phyloP scores from a whole-genome alignment of 2,329 filamentous ascomycete genomes.

The Cladosporium sp. region DNA sequence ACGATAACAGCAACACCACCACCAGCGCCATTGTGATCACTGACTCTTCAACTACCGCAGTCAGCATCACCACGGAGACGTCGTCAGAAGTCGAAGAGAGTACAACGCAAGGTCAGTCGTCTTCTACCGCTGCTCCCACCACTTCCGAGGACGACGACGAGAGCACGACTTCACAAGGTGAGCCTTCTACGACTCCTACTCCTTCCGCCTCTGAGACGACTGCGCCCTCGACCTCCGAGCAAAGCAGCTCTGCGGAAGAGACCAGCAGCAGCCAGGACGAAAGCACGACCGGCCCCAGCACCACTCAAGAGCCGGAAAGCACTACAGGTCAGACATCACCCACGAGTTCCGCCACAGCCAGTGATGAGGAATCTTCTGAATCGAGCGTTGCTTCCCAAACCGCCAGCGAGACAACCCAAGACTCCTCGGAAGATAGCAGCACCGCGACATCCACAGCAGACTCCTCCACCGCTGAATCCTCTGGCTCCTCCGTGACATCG shows the following conservation, averaged over 20 bases:
- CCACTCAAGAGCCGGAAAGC: constrained; percentile 6
- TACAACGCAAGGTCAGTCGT: constrained; percentile 19
- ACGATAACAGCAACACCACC: constrained; percentile 21
- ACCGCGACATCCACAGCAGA: constrained; percentile 1
- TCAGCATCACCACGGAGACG: constrained; percentile 21
- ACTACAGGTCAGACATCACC: constrained; percentile 12
- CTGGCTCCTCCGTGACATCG: constrained; percentile 14
- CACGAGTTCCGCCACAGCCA: neutral
- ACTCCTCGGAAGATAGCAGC: constrained; percentile 4
- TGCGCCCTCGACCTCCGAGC: constrained; percentile 3
- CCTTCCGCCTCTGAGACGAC: constrained; percentile 12
- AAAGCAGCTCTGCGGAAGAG: constrained; percentile 1
- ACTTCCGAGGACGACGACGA: constrained; percentile 9
- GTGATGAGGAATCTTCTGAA: constrained; percentile 4
- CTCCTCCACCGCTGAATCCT: constrained; percentile 11
- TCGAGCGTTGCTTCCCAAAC: constrained; percentile 7
- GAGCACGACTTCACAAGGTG: constrained; percentile 14
- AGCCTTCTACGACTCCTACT: constrained; percentile 13
- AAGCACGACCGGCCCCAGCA: constrained; percentile 1
- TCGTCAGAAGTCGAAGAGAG: neutral
- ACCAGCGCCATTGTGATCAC: constrained; percentile 23
- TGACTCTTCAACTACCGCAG: constrained; percentile 24
- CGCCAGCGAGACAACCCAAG: constrained; percentile 6
- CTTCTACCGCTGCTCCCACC: constrained; percentile 14
- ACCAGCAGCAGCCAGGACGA: constrained; percentile 5